Percentiles rank a stretch among this genome's conserved stretches.
phyloP scores from a whole-genome alignment of 1,284 basidiomycete genomes.

The Austropuccinia psidii region DNA sequence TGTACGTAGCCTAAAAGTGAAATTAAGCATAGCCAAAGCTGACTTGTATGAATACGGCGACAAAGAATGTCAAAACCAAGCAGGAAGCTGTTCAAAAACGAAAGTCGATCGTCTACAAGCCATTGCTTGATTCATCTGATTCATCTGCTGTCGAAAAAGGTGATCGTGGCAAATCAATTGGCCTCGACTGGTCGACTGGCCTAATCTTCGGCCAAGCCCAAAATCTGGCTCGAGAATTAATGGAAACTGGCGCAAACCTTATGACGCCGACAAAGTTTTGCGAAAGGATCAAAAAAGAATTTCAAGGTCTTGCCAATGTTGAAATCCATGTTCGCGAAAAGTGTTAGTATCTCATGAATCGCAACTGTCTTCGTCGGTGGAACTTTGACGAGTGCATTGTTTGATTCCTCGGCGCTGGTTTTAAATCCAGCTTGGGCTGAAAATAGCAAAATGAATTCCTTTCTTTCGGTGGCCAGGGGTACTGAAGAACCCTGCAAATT shows the following conservation, averaged over 20 bases:
- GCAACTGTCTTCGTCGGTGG: not conserved
- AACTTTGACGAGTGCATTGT: not conserved
- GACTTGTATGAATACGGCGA: not conserved
- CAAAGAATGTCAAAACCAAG: slow-evolving; percentile 32
- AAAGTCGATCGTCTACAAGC: slow-evolving; percentile 23
- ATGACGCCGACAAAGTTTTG: slow-evolving; percentile 59
- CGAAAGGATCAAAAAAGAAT: slow-evolving; percentile 62
- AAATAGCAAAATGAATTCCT: slow-evolving; percentile 52
- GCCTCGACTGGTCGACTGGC: slow-evolving; percentile 31
- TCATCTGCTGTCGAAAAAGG: slow-evolving; percentile 26
- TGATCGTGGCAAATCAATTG: slow-evolving; percentile 2
- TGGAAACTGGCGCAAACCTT: slow-evolving; percentile 76
- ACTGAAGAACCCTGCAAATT: slow-evolving; percentile 75
- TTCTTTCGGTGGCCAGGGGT: slow-evolving; percentile 78
- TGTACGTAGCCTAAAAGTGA: slow-evolving; percentile 4
- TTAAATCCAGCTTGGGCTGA: slow-evolving; percentile 27
- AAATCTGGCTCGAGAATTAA: slow-evolving; percentile 71
- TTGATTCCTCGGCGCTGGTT: too few relatives aligned
- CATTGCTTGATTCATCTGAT: not conserved
- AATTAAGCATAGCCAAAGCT: not conserved
- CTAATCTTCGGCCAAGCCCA: slow-evolving; percentile 66
- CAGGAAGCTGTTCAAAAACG: slow-evolving; percentile 20
- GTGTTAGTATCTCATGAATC: slow-evolving; percentile 2
- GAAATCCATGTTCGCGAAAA: slow-evolving; percentile 66
- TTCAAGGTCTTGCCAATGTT: slow-evolving; percentile 62